These are phyloP conservation scores for Trapa bicornis DNA, from an alignment of 345 rosid genomes.

Conservation along the genomic window DNA sequence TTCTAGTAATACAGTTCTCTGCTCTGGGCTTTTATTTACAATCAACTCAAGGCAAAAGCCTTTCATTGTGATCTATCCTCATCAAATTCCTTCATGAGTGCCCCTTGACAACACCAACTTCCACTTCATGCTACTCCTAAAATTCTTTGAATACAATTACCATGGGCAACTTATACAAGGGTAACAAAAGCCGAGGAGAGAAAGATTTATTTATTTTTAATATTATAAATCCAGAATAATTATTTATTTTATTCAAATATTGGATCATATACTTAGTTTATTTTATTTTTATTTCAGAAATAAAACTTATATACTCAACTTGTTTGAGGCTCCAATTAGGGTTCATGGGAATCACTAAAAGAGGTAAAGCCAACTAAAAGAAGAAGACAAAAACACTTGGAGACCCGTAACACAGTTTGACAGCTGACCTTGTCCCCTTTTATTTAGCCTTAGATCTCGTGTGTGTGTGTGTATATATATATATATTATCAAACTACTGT, in stretches of 20 bases:
- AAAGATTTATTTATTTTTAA: constrained; percentile 18
- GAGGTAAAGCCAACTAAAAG: background rate
- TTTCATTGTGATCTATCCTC: background rate
- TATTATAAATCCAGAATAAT: no score
- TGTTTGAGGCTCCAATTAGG: no score
- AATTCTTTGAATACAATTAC: constrained; percentile 38
- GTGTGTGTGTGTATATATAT: background rate
- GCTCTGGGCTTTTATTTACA: background rate
- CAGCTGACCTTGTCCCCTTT: constrained; percentile 1
- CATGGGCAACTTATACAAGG: no score
- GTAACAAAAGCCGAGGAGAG: constrained; percentile 16
- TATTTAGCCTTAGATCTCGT: background rate
- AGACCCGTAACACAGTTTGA: background rate
- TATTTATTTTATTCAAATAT: no score
- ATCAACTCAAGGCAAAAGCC: background rate
- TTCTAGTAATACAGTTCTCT: background rate
- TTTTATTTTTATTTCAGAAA: no score
- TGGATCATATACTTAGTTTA: no score
- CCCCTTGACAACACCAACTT: constrained; percentile 24
- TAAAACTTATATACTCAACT: no score
- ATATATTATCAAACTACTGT: background rate
- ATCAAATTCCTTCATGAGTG: background rate
- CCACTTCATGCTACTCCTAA: constrained; percentile 33
- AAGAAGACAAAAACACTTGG: background rate
- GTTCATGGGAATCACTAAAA: background rate